phyloP scores from a whole-genome alignment of 257 asterid species.

The Ehretia macrophylla region DNA sequence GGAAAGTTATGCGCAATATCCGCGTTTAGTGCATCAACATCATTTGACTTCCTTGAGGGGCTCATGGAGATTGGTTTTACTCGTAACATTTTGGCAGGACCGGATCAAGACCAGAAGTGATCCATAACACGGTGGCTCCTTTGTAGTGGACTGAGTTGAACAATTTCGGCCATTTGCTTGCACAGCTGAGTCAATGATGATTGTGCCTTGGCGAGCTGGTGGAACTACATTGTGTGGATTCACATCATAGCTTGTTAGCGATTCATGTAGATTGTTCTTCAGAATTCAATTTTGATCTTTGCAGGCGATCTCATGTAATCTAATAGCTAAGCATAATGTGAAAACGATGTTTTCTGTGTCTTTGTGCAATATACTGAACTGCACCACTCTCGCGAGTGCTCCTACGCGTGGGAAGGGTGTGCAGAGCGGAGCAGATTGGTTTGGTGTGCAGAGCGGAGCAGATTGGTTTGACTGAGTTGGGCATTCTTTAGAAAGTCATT shows the following conservation, averaged over 20 bases:
- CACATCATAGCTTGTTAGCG: constrained; percentile 21
- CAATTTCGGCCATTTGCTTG: constrained; percentile 15
- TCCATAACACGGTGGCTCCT: constrained; percentile 18
- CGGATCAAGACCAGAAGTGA: constrained; percentile 42
- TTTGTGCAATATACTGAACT: constrained; percentile 6
- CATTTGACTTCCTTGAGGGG: no score
- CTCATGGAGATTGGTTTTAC: no score
- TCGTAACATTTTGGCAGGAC: constrained; percentile 30
- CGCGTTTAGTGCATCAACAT: not conserved
- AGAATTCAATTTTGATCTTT: constrained; percentile 45
- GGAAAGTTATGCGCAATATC: no score
- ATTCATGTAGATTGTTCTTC: constrained; percentile 27
- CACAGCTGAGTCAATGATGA: constrained; percentile 19
- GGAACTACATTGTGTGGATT: constrained; percentile 11
- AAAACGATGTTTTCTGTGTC: constrained; percentile 7
- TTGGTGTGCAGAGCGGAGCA: no score
- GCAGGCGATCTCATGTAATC: constrained; percentile 21
- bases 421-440: no score
- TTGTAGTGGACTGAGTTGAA: constrained; percentile 16
- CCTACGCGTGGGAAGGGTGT: no score
- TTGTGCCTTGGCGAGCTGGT: constrained; percentile 19
- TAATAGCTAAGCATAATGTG: constrained; percentile 19
- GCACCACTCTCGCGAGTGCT: not conserved
- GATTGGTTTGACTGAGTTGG: not conserved
- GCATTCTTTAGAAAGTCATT: not conserved